Evolutionary conservation across 78 protist genomes (phyloP).

Genomic region (Dictyostelium intermedium): DNA sequence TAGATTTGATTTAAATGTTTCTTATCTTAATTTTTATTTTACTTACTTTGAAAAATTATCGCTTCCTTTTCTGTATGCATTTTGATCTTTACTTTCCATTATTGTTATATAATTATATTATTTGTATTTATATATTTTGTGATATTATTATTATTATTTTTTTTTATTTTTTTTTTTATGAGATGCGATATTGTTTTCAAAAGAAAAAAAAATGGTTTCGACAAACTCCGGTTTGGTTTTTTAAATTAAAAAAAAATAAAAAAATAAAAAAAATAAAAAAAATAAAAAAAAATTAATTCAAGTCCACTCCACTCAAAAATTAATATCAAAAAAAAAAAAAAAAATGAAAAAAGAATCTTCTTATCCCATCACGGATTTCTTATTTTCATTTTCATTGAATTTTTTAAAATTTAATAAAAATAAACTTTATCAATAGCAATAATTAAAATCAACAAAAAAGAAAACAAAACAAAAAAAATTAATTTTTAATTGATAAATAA

Average conservation of each 20-base stretch:
- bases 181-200: neutral
- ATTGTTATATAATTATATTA: no score
- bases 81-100: neutral
- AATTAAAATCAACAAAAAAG: no score
- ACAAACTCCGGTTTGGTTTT: neutral
- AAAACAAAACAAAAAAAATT: no score
- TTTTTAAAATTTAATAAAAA: no score
- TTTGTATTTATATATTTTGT: no score
- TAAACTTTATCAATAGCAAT: neutral
- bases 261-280: no score
- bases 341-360: no score
- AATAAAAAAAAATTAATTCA: no score
- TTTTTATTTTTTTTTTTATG: neutral
- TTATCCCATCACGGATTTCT: neutral
- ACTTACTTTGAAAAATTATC: conserved; percentile 39
- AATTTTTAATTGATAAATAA: no score
- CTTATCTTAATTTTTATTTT: neutral
- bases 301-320: neutral
- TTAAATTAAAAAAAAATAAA: no score
- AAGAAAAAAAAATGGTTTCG: neutral
- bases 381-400: neutral
- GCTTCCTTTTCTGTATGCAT: conserved; percentile 31
- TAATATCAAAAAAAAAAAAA: no score
- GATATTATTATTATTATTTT: no score
- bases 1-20: neutral